Conservation (phyloP, 257 asterid genomes). For the Cordia subcordata region DNA sequence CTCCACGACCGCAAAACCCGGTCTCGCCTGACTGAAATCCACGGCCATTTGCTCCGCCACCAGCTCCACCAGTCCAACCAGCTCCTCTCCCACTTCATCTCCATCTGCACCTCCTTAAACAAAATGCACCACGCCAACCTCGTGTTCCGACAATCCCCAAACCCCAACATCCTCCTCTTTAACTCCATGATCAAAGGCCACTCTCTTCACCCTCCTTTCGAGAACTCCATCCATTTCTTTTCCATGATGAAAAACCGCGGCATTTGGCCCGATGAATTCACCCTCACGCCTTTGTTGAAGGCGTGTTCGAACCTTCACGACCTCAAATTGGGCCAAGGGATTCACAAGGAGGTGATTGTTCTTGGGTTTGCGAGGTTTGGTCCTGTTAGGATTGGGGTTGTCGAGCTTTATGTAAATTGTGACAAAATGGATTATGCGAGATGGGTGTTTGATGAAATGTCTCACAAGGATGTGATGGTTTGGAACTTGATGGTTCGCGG, state of each 20-base stretch:
- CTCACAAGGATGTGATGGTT: constrained; percentile 31
- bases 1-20: constrained; percentile 42
- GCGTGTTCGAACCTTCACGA: constrained; percentile 31
- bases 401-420: constrained; percentile 28
- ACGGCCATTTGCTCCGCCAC: constrained; percentile 40
- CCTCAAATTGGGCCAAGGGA: constrained; percentile 21
- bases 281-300: constrained; percentile 37
- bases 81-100: constrained; percentile 39
- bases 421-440: constrained; percentile 28
- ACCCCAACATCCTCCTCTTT: constrained; percentile 40
- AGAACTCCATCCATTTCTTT: constrained; percentile 21
- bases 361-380: constrained; percentile 36
- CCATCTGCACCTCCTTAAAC: constrained; percentile 32
- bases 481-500: constrained; percentile 51
- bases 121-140: constrained; percentile 30
- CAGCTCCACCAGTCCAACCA: constrained; percentile 40
- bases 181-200: constrained; percentile 39
- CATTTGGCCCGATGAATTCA: constrained; percentile 40
- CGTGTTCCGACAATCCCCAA: constrained; percentile 25
- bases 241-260: constrained; percentile 30
- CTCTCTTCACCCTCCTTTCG: constrained; percentile 30
- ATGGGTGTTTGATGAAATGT: constrained; percentile 41
- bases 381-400: constrained; percentile 29
- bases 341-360: constrained; percentile 27
- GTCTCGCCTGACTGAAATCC: constrained; percentile 31